A percentile compares a stretch with the other conserved stretches of the same genome.
Conservation (phyloP, 2,329 filamentous ascomycete genomes). For the Periconia sp. region DNA sequence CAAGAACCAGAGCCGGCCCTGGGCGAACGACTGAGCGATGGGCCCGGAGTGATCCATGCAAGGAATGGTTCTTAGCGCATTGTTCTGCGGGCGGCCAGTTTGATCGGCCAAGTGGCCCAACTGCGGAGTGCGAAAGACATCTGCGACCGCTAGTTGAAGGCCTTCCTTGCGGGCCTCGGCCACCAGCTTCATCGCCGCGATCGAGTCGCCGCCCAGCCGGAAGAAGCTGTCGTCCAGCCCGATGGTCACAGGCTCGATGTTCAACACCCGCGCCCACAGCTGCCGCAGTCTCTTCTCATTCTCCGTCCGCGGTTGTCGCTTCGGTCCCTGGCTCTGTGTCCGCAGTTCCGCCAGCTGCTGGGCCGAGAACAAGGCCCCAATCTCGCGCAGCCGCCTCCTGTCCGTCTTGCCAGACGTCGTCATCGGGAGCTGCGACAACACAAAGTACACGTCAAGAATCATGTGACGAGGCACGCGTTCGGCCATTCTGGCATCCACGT, state of each 20-base stretch:
- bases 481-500: neutral
- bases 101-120: too few relatives aligned
- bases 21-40: too few relatives aligned
- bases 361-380: neutral
- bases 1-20: too few relatives aligned
- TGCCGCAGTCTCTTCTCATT: neutral
- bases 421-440: constrained; percentile 12
- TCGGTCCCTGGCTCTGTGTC: neutral
- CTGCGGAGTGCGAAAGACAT: constrained; percentile 1
- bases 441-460: constrained; percentile 7
- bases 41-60: too few relatives aligned
- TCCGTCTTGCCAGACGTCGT: constrained; percentile 19
- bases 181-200: constrained; percentile 7
- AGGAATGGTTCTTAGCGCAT: too few relatives aligned
- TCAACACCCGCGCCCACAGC: neutral
- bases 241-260: neutral
- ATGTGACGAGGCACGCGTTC: constrained; percentile 2
- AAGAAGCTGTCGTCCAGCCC: constrained; percentile 44
- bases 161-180: neutral
- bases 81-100: too few relatives aligned
- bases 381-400: neutral
- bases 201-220: neutral
- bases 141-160: neutral
- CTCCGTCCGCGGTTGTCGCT: neutral
- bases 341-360: neutral